phyloP scores from a whole-genome alignment of 768 basidiomycete species.

The Naganishia vishniacii region DNA sequence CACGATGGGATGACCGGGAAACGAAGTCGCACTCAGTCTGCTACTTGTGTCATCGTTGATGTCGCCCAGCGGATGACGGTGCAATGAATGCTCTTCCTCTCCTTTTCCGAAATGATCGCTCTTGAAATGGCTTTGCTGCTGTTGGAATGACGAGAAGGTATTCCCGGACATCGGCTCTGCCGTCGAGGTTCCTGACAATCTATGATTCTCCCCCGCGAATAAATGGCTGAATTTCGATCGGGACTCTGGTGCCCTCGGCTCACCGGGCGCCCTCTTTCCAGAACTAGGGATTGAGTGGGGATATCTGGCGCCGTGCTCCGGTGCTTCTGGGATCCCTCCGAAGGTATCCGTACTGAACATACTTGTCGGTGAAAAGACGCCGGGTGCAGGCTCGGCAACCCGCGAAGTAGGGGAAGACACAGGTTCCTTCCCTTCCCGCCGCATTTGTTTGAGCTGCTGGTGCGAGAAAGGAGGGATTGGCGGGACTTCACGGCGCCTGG shows the following conservation, averaged over 20 bases:
- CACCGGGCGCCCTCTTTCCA: not conserved
- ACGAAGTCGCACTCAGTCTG: not conserved
- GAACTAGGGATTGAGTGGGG: too few relatives aligned
- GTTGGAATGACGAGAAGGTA: slow-evolving; percentile 1
- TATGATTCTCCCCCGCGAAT: not conserved
- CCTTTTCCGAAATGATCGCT: too few relatives aligned
- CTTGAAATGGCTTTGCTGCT: not conserved
- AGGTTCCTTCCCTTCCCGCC: not conserved
- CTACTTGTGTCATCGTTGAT: not conserved
- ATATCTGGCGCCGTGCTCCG: not conserved
- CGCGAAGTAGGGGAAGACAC: not conserved
- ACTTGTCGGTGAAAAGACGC: slow-evolving; percentile 11
- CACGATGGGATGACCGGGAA: slow-evolving; percentile 8
- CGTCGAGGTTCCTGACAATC: not conserved
- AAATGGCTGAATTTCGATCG: slow-evolving; percentile 8
- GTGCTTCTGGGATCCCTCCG: not conserved
- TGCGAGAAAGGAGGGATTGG: not conserved
- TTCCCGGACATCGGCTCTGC: slow-evolving; percentile 2
- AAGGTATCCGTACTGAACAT: slow-evolving; percentile 13
- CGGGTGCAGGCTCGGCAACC: not conserved
- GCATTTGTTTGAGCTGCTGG: not conserved
- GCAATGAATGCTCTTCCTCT: too few relatives aligned
- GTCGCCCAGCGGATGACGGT: too few relatives aligned
- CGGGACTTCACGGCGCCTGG: not conserved
- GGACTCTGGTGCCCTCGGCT: not conserved